Base-by-base conservation (phyloP, 1,284 basidiomycete species). In the Termitomyces sp. region DNA sequence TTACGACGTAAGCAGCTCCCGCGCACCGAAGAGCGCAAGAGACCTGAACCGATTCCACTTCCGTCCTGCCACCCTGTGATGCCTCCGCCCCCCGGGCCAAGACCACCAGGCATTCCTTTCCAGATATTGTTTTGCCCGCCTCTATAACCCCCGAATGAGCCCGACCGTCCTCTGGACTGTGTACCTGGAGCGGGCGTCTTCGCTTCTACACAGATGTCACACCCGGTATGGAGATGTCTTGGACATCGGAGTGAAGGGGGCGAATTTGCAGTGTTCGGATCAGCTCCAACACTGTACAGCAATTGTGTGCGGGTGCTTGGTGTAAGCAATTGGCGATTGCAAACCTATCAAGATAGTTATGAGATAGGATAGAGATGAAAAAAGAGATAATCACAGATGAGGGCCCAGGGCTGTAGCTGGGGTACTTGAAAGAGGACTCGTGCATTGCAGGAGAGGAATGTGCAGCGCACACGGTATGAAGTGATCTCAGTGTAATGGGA, bases 41-140 rank as follows among this genome's bases (percentile, higher is more conserved):
- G 73, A 1, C 86, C 87, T 7, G 82, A 80, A 5, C 87, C 87
- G 48, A 88, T 80, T 8, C 86, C 86, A 57, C 76, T 80, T 5
- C 84, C 83, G 53, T 86, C 84, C 62, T 81, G 81, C 83, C 83
- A 88, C 2, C 84, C 87, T 2, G 79, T 81, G 34, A 86, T 76
- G 1, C 80, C 81, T 6, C 79, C 79, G 8, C 78, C 79, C 39
- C 68, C 68, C 5, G 68, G 67, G 13, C 70, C 68, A 50, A 69
- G 67, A 39, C 69, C 70, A 51, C 70, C 71, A 1, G 70, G 64
- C 59, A 64, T 65, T 13, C 65, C 61, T 51, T 62, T 68, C 67
- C 68, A 68, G 19, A 54, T 59, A 51, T 62, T 64, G 10, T 36
- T 51, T 40, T 57, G 56, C 15, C 53, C 56, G 9, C 21, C 45